Evolutionary conservation across 1,284 basidiomycete species (phyloP).

Genomic region (Inonotus hispidus): DNA sequence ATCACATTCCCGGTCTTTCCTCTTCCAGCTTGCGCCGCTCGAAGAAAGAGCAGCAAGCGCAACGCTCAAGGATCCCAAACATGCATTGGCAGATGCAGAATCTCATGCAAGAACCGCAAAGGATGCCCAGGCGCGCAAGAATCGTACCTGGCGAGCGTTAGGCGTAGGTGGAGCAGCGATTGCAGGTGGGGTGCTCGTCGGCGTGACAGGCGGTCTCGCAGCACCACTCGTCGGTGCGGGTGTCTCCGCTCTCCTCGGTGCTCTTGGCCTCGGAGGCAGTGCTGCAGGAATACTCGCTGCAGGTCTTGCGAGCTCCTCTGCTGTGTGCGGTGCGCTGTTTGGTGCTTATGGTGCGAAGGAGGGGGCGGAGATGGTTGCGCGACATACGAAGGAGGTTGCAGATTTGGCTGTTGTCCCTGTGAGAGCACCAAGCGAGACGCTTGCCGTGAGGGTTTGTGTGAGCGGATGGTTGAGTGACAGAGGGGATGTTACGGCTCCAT

Average conservation of each 20-base stretch:
- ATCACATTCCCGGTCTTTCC: slow-evolving; percentile 46
- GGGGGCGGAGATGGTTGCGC: slow-evolving; percentile 43
- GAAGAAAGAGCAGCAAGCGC: slow-evolving; percentile 42
- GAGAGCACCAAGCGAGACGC: slow-evolving; percentile 35
- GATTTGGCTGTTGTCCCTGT: slow-evolving; percentile 50
- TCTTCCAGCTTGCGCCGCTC: slow-evolving; percentile 35
- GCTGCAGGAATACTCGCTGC: slow-evolving; percentile 47
- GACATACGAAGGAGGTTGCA: slow-evolving; percentile 48
- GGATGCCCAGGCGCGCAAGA: slow-evolving; percentile 32
- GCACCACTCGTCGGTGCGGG: slow-evolving; percentile 56
- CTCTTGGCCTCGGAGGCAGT: slow-evolving; percentile 50
- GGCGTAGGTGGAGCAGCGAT: slow-evolving; percentile 52
- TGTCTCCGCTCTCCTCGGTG: slow-evolving; percentile 42
- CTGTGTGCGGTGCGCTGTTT: slow-evolving; percentile 53
- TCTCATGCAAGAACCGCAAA: slow-evolving; percentile 33
- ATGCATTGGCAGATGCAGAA: slow-evolving; percentile 41
- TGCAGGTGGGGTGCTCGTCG: slow-evolving; percentile 51
- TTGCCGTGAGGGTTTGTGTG: slow-evolving; percentile 49
- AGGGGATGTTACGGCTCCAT: slow-evolving; percentile 47
- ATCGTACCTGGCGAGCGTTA: slow-evolving; percentile 37
- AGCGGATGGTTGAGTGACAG: slow-evolving; percentile 47
- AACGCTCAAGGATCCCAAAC: slow-evolving; percentile 45
- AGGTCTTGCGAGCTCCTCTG: slow-evolving; percentile 49
- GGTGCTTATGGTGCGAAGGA: slow-evolving; percentile 50
- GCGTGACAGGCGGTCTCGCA: slow-evolving; percentile 51